Conservation (phyloP, 2,329 filamentous ascomycete species). For the Rugonectria rugulosa region DNA sequence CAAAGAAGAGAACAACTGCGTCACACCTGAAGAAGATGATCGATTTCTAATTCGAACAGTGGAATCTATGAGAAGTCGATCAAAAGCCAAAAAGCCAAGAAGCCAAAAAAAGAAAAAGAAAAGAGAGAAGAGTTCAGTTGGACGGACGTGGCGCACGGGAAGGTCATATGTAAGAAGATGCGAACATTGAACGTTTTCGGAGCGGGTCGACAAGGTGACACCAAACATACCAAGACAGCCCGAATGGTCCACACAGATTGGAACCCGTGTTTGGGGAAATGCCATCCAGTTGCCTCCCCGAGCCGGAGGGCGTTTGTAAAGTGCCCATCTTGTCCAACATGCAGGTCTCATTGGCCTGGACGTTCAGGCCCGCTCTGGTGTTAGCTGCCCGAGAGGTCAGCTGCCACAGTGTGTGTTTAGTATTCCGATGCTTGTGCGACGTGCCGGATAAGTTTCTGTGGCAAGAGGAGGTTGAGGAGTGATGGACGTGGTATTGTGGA, state of each 20-base stretch:
- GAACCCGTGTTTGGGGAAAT: not conserved
- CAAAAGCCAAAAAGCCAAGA: slow-evolving; percentile 8
- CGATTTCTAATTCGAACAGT: not conserved
- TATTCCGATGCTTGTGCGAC: too few relatives aligned
- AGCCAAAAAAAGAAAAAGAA: slow-evolving; percentile 7
- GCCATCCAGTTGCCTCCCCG: not conserved
- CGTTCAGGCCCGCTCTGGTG: not conserved
- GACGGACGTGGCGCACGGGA: not conserved
- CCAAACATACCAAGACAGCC: too few relatives aligned
- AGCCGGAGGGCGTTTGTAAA: not conserved
- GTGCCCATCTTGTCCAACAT: not conserved
- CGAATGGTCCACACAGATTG: not conserved
- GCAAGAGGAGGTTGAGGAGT: not conserved
- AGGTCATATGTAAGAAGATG: slow-evolving; percentile 30
- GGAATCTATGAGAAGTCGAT: slow-evolving; percentile 9
- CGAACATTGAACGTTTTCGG: slow-evolving; percentile 10
- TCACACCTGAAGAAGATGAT: not conserved
- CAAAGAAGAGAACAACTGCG: slow-evolving; percentile 3
- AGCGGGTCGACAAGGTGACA: not conserved
- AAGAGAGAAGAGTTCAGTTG: not conserved
- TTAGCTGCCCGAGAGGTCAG: not conserved
- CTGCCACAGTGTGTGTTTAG: not conserved
- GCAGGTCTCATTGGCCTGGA: not conserved
- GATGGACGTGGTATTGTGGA: not conserved
- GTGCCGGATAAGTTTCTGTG: not conserved